Conservation (phyloP, 306 rosid species). For the Lathyrus sativus region DNA sequence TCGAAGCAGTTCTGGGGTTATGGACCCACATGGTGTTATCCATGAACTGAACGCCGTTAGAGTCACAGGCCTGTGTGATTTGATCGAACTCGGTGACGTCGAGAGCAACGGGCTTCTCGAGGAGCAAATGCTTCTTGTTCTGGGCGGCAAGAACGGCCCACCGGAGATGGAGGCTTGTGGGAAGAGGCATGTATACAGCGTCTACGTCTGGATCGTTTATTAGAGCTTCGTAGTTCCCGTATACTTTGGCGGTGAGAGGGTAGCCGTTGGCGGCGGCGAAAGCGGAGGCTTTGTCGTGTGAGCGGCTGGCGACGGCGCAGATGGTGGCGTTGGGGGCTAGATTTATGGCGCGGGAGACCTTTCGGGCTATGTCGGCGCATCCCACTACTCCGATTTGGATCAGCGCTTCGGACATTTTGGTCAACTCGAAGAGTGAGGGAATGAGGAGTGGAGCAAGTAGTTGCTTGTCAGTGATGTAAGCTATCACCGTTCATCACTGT, state of each 20-base stretch:
- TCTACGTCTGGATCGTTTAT: constrained; percentile 73
- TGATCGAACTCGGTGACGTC: constrained; percentile 63
- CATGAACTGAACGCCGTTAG: constrained; percentile 84
- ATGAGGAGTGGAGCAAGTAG: not conserved
- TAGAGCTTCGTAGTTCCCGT: constrained; percentile 72
- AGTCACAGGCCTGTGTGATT: constrained; percentile 61
- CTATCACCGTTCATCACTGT: too few relatives aligned
- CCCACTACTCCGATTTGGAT: constrained; percentile 80
- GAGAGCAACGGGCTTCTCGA: constrained; percentile 85
- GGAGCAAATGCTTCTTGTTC: constrained; percentile 75
- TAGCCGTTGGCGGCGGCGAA: constrained; percentile 70
- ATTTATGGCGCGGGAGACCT: constrained; percentile 67
- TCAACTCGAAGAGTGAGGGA: not conserved
- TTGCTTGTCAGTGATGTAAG: too few relatives aligned
- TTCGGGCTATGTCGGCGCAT: constrained; percentile 84
- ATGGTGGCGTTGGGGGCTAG: constrained; percentile 66
- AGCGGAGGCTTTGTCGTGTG: constrained; percentile 62
- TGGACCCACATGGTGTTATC: constrained; percentile 94
- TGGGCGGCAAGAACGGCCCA: constrained; percentile 84
- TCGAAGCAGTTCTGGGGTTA: constrained; percentile 70
- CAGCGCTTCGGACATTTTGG: constrained; percentile 40
- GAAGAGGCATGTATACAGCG: constrained; percentile 80
- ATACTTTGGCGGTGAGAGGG: constrained; percentile 55
- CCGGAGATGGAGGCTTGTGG: constrained; percentile 62
- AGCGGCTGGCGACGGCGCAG: constrained; percentile 73